Conservation (phyloP, 2,329 filamentous ascomycete species). For the Colletotrichum salicis region DNA sequence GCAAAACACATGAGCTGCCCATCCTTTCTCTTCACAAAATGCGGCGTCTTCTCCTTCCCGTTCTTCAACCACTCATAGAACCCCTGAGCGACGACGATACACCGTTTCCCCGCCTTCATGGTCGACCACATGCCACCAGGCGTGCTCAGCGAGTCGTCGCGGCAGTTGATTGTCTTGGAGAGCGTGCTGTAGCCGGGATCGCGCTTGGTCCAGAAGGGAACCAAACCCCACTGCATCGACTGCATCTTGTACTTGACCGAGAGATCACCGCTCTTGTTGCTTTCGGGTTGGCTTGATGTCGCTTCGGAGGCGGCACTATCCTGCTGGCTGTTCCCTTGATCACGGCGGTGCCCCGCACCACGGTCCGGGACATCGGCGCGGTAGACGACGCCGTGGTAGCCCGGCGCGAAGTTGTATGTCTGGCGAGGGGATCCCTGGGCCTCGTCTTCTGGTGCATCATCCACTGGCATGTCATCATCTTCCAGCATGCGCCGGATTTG, state of each 20-base stretch:
- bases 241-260: slow-evolving; percentile 80
- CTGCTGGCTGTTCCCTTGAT: slow-evolving; percentile 34
- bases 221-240: slow-evolving; percentile 94
- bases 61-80: slow-evolving; percentile 98
- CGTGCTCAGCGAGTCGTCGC: slow-evolving; percentile 83
- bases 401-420: slow-evolving; percentile 93
- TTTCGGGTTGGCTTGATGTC: slow-evolving; percentile 39
- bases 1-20: slow-evolving; percentile 88
- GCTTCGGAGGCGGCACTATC: neutral
- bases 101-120: slow-evolving; percentile 91
- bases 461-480: slow-evolving; percentile 77
- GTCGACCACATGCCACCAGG: slow-evolving; percentile 88
- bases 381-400: slow-evolving; percentile 86
- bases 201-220: slow-evolving; percentile 93
- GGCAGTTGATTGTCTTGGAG: slow-evolving; percentile 94
- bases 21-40: slow-evolving; percentile 85
- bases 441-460: slow-evolving; percentile 78
- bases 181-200: slow-evolving; percentile 80
- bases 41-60: slow-evolving; percentile 82
- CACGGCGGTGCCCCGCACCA: slow-evolving; percentile 58
- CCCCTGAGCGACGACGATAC: slow-evolving; percentile 87
- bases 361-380: slow-evolving; percentile 76
- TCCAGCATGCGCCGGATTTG: slow-evolving; percentile 80
- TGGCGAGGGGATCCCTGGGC: slow-evolving; percentile 70
- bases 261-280: slow-evolving; percentile 35